These are phyloP conservation scores for Scutellaria minor DNA, from an alignment of 257 asterid genomes.

Conservation along the genomic window DNA sequence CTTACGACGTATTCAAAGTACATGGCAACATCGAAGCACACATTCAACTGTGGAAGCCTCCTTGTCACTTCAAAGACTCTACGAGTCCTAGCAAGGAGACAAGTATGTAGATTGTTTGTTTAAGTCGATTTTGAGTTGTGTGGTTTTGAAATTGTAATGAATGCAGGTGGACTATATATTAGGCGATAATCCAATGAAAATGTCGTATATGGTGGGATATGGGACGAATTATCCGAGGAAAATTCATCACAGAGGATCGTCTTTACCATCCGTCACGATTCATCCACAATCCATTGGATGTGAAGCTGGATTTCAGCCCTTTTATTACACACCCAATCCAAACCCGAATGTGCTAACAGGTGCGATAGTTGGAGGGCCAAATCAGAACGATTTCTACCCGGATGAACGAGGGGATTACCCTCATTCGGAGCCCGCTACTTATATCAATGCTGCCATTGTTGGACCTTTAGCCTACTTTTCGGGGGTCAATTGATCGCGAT, in stretches of 20 bases:
- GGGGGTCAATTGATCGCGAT: constrained; percentile 5
- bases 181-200: constrained; percentile 79
- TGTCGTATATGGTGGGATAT: constrained; percentile 93
- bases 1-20: constrained; percentile 84
- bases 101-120: constrained; percentile 38
- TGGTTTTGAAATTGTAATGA: too few species aligned
- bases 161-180: constrained; percentile 77
- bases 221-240: constrained; percentile 65
- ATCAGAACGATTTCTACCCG: constrained; percentile 72
- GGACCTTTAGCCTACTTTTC: constrained; percentile 87
- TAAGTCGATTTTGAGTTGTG: too few species aligned
- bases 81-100: constrained; percentile 57
- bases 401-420: constrained; percentile 73
- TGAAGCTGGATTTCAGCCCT: constrained; percentile 68
- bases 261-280: constrained; percentile 57
- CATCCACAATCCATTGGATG: constrained; percentile 70
- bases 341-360: constrained; percentile 71
- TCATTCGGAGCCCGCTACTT: constrained; percentile 87
- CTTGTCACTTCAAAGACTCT: constrained; percentile 48
- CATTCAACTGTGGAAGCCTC: constrained; percentile 64
- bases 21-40: constrained; percentile 62
- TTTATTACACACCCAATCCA: constrained; percentile 51
- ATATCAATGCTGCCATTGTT: constrained; percentile 80
- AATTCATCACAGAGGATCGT: constrained; percentile 85
- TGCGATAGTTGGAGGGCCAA: constrained; percentile 87